A percentile compares a stretch with the other conserved stretches of the same genome.
These are phyloP conservation scores for Hibiscus trionum DNA, from an alignment of 345 rosid genomes.

Conservation along the genomic window DNA sequence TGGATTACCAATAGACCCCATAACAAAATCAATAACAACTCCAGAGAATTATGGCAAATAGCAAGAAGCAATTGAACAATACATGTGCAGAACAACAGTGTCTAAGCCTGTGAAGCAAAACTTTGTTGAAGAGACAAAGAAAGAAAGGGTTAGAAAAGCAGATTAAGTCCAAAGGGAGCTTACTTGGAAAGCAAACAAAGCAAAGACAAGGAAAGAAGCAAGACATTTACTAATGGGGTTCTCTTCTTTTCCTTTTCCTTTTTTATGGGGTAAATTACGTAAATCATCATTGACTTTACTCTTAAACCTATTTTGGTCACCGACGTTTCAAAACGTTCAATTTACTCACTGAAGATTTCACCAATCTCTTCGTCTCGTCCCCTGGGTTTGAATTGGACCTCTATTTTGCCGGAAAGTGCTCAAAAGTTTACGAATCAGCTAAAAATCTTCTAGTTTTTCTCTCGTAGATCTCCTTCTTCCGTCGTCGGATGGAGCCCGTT, in stretches of 20 bases:
- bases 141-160: constrained; percentile 6
- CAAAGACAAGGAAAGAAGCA: background rate
- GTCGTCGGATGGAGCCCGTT: no score
- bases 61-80: background rate
- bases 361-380: no score
- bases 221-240: background rate
- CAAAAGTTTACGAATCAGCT: no score
- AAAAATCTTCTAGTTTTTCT: no score
- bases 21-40: constrained; percentile 10
- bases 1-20: constrained; percentile 35
- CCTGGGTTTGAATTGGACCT: no score
- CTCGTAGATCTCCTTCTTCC: no score
- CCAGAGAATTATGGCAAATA: background rate
- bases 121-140: constrained; percentile 14
- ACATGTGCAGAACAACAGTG: background rate
- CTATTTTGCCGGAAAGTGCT: no score
- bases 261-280: no score
- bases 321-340: no score
- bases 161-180: constrained; percentile 8
- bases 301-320: no score
- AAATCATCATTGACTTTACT: no score
- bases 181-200: constrained; percentile 26
- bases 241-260: constrained; percentile 5
- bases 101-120: background rate
- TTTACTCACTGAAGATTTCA: no score